Conservation (phyloP, 1,284 basidiomycete genomes). For the Cerrena zonata region DNA sequence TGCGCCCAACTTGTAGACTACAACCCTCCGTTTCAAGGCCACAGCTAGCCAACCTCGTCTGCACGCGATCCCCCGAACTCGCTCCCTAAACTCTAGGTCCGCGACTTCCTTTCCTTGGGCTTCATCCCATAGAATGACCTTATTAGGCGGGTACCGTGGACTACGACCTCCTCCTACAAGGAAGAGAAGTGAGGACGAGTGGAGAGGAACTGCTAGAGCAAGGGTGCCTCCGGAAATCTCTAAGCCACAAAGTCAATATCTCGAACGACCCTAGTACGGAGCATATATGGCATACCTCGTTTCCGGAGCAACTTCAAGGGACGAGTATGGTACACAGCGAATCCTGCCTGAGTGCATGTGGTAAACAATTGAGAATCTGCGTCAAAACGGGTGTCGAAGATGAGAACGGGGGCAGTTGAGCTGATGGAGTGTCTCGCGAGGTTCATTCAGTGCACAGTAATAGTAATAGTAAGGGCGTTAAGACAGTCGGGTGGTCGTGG, state of each 20-base stretch:
- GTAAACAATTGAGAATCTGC: conserved; percentile 77
- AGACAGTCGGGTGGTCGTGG: not conserved
- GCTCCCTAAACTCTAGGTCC: conserved; percentile 88
- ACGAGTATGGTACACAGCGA: conserved; percentile 78
- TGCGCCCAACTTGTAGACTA: conserved; percentile 71
- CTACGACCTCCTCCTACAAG: conserved; percentile 85
- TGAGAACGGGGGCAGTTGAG: conserved; percentile 69
- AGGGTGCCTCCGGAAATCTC: conserved; percentile 79
- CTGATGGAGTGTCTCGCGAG: conserved; percentile 82
- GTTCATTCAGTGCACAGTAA: conserved; percentile 58
- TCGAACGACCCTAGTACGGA: conserved; percentile 2
- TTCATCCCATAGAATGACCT: conserved; percentile 89
- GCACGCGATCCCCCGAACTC: conserved; percentile 75
- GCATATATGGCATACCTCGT: conserved; percentile 47
- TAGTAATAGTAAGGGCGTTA: not conserved
- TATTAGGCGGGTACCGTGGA: conserved; percentile 92
- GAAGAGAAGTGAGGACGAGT: conserved; percentile 81
- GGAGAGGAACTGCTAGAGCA: conserved; percentile 70
- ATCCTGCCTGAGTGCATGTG: conserved; percentile 76
- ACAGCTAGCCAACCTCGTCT: conserved; percentile 81
- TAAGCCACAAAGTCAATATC: conserved; percentile 22
- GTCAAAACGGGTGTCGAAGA: conserved; percentile 75
- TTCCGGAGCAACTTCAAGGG: conserved; percentile 76
- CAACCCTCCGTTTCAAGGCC: conserved; percentile 72
- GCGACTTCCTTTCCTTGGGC: conserved; percentile 68